Evolutionary conservation across 2,329 filamentous ascomycete species (phyloP).

Genomic region (Fonsecaea pedrosoi): DNA sequence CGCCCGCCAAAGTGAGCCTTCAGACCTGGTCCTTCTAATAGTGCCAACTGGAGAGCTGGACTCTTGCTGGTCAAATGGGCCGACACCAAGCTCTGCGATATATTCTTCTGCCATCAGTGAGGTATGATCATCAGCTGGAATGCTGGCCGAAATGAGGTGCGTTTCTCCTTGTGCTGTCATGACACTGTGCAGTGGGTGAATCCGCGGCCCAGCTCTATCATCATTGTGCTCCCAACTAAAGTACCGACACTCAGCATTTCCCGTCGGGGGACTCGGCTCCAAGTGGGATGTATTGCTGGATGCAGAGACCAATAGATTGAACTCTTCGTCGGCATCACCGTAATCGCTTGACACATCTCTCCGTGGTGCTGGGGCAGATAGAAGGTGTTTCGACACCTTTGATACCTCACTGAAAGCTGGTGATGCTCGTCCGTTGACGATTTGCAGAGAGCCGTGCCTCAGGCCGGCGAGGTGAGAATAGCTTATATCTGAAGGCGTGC

Average conservation of each 20-base stretch:
- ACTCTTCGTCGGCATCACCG: slow-evolving; percentile 34
- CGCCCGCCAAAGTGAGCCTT: slow-evolving; percentile 25
- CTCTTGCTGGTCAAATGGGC: slow-evolving; percentile 30
- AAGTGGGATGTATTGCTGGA: neutral
- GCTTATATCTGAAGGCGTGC: slow-evolving; percentile 37
- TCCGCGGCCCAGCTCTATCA: neutral
- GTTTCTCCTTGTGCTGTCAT: slow-evolving; percentile 7
- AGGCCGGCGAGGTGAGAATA: slow-evolving; percentile 38
- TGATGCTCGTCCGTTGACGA: slow-evolving; percentile 40
- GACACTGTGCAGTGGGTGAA: slow-evolving; percentile 18
- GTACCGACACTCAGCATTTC: slow-evolving; percentile 9
- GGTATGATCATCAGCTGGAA: slow-evolving; percentile 22
- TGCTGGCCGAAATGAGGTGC: neutral
- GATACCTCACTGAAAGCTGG: slow-evolving; percentile 40
- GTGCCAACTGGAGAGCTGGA: slow-evolving; percentile 23
- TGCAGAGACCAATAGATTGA: slow-evolving; percentile 1
- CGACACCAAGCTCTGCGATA: slow-evolving; percentile 37
- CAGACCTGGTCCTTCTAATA: slow-evolving; percentile 25
- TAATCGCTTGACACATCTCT: slow-evolving; percentile 39
- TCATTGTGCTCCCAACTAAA: slow-evolving; percentile 32
- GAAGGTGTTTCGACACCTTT: slow-evolving; percentile 33
- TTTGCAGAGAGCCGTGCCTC: slow-evolving; percentile 37
- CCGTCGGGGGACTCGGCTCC: neutral
- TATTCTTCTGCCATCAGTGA: slow-evolving; percentile 39
- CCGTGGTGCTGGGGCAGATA: slow-evolving; percentile 17